phyloP scores from a whole-genome alignment of 768 basidiomycete genomes.

The Exidia glandulosa region DNA sequence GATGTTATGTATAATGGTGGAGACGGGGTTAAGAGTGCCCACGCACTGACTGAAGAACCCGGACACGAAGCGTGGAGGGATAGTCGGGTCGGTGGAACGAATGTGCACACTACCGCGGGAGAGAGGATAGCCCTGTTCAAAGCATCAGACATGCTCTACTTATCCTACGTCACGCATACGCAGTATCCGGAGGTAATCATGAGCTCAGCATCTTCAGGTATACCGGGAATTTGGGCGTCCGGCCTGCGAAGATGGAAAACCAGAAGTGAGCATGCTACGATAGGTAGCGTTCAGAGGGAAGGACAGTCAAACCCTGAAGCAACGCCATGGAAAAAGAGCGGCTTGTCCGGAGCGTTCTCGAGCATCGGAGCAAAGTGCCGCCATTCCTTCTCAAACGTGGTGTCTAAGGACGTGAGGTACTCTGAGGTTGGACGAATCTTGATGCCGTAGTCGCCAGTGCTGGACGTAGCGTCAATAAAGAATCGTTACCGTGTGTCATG shows the following conservation, averaged over 20 bases:
- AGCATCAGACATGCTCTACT: not conserved
- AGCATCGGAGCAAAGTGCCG: too few relatives aligned
- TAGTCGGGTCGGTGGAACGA: not conserved
- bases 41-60: not conserved
- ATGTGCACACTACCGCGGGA: not conserved
- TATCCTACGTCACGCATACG: not conserved
- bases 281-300: not conserved
- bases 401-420: not conserved
- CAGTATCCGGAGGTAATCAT: not conserved
- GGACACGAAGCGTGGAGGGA: not conserved
- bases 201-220: not conserved
- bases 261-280: not conserved
- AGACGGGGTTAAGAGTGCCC: not conserved
- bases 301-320: not conserved
- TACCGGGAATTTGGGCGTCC: not conserved
- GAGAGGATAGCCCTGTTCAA: not conserved
- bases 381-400: not conserved
- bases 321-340: not conserved
- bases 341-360: not conserved
- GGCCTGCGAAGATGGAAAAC: not conserved
- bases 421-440: not conserved
- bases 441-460: not conserved
- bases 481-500: not conserved
- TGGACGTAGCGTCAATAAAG: not conserved
- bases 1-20: not conserved